Base-by-base conservation (phyloP, 768 basidiomycete genomes). In the Leucogyrophana mollusca region DNA sequence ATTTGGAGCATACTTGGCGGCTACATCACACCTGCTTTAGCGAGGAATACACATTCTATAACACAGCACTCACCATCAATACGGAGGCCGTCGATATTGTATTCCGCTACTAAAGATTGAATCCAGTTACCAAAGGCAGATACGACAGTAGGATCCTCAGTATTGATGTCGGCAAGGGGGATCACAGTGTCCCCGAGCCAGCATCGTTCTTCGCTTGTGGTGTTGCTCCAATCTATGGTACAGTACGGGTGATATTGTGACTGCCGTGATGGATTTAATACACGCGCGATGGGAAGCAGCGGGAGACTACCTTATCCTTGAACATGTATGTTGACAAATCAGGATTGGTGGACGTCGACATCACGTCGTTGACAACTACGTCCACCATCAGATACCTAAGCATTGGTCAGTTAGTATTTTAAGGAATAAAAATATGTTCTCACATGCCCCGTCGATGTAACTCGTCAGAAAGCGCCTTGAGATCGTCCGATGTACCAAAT, bases 351-450 rank as follows among this genome's bases (percentile, higher is more conserved):
- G 80, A 77, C 3, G 81, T 78, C 1, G 85, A 69, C 76, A 90
- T 91, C 40, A 94, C 89, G 63, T 93, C 87, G 64, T 94, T 94
- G 25, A 87, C 80, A 32, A 94, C 87, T 24, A 88, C 66, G 57
- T 93, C 90, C 39, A 92, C 82, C 88, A 91, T 92, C 51, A 93
- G 70, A 62, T 84, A 90, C 82, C 73, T 75, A 18, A 25, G 24
- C 9, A 16, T 21, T 27, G 16, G 42, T 44, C 30, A 5, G 34
- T 22, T 10, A 21, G 13, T 13, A 73, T 74, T 23, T 11, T 33
- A 27, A 37, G 34, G 34, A 34, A 43, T 34, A 42, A 17, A 21
- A 37, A 45, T 32, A 20, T 24, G 47, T 30, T 59, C 74, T 42
- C 52, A 82, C 91, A 93, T 93, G 44, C 77, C 78, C 27, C 87